phyloP scores from a whole-genome alignment of 805 yeast genomes.

The Ogataea naganishii region DNA sequence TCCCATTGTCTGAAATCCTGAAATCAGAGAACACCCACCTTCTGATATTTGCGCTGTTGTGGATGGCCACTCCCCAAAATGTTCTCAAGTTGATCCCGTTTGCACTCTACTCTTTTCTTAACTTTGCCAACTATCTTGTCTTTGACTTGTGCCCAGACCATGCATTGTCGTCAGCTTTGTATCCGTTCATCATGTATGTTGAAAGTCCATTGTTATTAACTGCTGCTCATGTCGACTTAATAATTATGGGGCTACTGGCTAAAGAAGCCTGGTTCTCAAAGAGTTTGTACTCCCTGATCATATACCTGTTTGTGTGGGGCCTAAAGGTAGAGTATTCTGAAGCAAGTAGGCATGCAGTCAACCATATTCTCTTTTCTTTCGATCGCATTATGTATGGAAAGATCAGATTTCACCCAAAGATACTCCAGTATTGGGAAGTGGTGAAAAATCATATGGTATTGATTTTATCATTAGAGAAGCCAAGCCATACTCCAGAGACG shows the following conservation, averaged over 20 bases:
- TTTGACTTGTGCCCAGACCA: slow-evolving; percentile 25
- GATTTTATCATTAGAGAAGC: too few relatives aligned
- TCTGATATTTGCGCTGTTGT: slow-evolving; percentile 26
- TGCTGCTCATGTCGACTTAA: slow-evolving; percentile 31
- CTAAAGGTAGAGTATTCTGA: slow-evolving; percentile 29
- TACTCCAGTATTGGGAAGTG: too few relatives aligned
- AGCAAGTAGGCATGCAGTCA: slow-evolving; percentile 22
- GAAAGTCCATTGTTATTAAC: slow-evolving; percentile 28
- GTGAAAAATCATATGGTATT: too few relatives aligned
- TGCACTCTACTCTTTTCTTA: slow-evolving; percentile 31
- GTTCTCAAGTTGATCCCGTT: slow-evolving; percentile 31
- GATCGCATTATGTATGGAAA: slow-evolving; percentile 14
- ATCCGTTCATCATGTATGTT: slow-evolving; percentile 27
- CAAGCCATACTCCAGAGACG: too few relatives aligned
- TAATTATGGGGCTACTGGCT: slow-evolving; percentile 20
- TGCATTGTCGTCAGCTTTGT: slow-evolving; percentile 23
- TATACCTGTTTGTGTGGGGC: slow-evolving; percentile 28
- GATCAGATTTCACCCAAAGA: too few relatives aligned
- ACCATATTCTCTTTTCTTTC: slow-evolving; percentile 13
- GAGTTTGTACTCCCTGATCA: slow-evolving; percentile 23
- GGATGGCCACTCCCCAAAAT: slow-evolving; percentile 25
- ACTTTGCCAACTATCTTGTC: slow-evolving; percentile 24
- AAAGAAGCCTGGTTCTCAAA: slow-evolving; percentile 17
- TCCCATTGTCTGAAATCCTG: slow-evolving; percentile 25
- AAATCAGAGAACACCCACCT: slow-evolving; percentile 33